Evolutionary conservation across 2,329 filamentous ascomycete genomes (phyloP).

Genomic region (Aspergillus quadrilineatus): DNA sequence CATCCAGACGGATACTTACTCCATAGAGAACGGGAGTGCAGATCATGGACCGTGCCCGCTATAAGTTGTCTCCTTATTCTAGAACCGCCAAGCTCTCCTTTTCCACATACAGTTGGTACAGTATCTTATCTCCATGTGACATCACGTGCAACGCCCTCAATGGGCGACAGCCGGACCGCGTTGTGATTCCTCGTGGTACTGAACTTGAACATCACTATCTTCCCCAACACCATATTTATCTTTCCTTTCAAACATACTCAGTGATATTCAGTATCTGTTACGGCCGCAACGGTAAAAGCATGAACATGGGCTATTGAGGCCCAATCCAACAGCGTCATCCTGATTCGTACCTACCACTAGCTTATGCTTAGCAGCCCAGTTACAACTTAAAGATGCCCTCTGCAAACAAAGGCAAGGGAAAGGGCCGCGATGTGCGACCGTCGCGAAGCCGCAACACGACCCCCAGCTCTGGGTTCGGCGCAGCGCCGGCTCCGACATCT

Average conservation of each 20-base stretch:
- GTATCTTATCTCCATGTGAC: not conserved
- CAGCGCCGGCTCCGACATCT: constrained; percentile 39
- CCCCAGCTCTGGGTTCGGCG: constrained; percentile 55
- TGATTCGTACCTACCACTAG: not conserved
- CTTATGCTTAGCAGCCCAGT: constrained; percentile 4
- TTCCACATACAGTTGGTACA: not conserved
- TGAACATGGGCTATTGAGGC: constrained; percentile 13
- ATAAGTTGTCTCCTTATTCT: not conserved
- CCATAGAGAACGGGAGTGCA: not conserved
- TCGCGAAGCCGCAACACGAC: constrained; percentile 64
- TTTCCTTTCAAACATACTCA: too few species aligned
- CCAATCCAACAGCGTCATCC: not conserved
- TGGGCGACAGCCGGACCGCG: not conserved
- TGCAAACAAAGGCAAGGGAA: constrained; percentile 53
- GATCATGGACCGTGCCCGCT: not conserved
- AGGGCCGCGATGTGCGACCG: constrained; percentile 52
- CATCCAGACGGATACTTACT: not conserved
- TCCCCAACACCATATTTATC: not conserved
- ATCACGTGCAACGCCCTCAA: constrained; percentile 2
- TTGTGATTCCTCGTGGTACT: not conserved
- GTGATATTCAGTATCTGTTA: not conserved
- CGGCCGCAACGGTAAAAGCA: not conserved
- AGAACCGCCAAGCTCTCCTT: not conserved
- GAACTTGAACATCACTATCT: not conserved
- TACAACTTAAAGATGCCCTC: constrained; percentile 38